phyloP scores from a whole-genome alignment of 148 eudicot species.

The Vaccinium macrocarpon region DNA sequence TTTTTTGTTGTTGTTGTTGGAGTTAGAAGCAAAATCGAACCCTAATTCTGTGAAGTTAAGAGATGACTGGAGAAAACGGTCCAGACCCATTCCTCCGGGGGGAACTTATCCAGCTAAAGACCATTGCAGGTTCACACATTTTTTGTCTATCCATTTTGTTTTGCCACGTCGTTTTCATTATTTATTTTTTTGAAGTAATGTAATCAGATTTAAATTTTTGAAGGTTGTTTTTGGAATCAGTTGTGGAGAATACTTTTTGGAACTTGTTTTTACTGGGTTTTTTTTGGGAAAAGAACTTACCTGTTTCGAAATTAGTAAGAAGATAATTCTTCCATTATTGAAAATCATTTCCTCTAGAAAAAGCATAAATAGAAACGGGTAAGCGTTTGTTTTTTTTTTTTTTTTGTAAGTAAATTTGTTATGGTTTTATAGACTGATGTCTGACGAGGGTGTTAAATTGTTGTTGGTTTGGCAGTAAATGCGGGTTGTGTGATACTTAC shows the following conservation, averaged over 20 bases:
- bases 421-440: background rate
- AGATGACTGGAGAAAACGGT: slow-evolving; percentile 74
- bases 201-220: background rate
- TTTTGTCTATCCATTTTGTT: background rate
- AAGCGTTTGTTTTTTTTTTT: too few species aligned
- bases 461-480: slow-evolving; percentile 46
- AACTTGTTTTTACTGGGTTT: background rate
- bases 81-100: slow-evolving; percentile 85
- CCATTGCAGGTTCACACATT: slow-evolving; percentile 69
- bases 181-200: background rate
- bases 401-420: background rate
- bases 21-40: slow-evolving; percentile 28
- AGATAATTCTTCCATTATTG: background rate
- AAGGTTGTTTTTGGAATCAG: background rate
- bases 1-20: background rate
- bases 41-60: slow-evolving; percentile 54
- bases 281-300: background rate
- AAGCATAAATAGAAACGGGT: background rate
- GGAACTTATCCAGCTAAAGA: slow-evolving; percentile 93
- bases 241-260: background rate
- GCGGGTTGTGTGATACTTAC: slow-evolving; percentile 91
- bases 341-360: background rate
- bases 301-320: background rate
- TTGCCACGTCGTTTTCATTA: background rate
- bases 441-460: background rate